Evolutionary conservation across 805 yeast genomes (phyloP).

Genomic region (Kodamaea nitidulidarum): DNA sequence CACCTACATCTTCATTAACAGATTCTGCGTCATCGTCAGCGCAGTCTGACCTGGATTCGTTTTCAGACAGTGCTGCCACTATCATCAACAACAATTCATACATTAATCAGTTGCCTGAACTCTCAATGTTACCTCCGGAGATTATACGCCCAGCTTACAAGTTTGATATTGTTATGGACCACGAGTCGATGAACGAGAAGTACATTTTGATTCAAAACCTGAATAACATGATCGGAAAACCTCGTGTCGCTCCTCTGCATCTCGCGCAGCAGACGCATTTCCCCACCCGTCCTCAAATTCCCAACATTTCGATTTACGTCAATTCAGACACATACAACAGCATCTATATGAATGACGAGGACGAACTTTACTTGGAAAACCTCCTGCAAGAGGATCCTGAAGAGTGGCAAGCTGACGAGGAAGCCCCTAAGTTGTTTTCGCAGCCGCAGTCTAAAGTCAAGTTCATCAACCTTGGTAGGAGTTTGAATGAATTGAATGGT

Average conservation of each 20-base stretch:
- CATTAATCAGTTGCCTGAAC: conserved; percentile 29
- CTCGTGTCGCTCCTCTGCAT: background rate
- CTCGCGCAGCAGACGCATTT: conserved; percentile 6
- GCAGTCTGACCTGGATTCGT: conserved; percentile 28
- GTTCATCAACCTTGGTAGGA: conserved; percentile 38
- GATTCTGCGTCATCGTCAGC: conserved; percentile 32
- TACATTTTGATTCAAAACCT: conserved; percentile 16
- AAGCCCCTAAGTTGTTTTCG: conserved; percentile 5
- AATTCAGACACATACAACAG: conserved; percentile 25
- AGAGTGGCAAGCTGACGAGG: conserved; percentile 2
- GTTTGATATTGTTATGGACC: conserved; percentile 44
- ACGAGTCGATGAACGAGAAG: conserved; percentile 36
- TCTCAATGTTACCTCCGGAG: conserved; percentile 42
- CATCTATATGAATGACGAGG: conserved; percentile 31
- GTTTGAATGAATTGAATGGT: conserved; percentile 49
- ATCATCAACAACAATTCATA: conserved; percentile 3
- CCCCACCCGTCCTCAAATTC: conserved; percentile 25
- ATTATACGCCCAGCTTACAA: conserved; percentile 42
- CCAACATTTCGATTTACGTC: conserved; percentile 29
- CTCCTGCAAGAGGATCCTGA: conserved; percentile 8
- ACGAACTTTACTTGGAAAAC: conserved; percentile 16
- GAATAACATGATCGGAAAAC: conserved; percentile 5
- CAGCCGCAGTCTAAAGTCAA: conserved; percentile 13
- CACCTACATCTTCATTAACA: conserved; percentile 33
- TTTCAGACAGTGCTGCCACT: conserved; percentile 5